Percentiles rank a stretch among this genome's conserved stretches.
phyloP scores from a whole-genome alignment of 768 basidiomycete species.

The Guyanaporus albipodus region DNA sequence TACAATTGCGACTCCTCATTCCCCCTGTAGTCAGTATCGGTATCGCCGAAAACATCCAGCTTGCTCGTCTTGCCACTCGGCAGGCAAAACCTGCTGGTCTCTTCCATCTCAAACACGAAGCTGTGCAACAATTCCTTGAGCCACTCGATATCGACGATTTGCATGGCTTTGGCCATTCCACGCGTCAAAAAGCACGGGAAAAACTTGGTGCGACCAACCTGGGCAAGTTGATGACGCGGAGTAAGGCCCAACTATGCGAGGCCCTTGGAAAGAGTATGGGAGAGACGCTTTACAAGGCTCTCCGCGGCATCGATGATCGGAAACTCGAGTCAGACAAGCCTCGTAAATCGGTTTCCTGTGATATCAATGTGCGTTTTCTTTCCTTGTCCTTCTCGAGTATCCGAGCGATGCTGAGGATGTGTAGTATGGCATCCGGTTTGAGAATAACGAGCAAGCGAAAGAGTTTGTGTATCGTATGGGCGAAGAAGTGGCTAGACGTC shows the following conservation, averaged over 20 bases:
- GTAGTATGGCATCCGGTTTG: constrained; percentile 95
- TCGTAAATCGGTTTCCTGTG: constrained; percentile 88
- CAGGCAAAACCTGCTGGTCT: constrained; percentile 89
- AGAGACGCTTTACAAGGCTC: constrained; percentile 77
- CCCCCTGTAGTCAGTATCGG: constrained; percentile 78
- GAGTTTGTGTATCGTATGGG: constrained; percentile 74
- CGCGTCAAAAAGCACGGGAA: constrained; percentile 72
- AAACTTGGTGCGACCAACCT: constrained; percentile 71
- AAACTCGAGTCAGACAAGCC: constrained; percentile 80
- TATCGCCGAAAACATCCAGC: constrained; percentile 85
- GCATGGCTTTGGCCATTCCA: constrained; percentile 81
- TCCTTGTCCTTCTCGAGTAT: background rate
- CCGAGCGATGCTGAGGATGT: background rate
- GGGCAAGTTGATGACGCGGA: constrained; percentile 62
- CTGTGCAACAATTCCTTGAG: constrained; percentile 52
- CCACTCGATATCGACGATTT: constrained; percentile 75
- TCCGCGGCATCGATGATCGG: constrained; percentile 80
- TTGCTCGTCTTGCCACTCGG: constrained; percentile 89
- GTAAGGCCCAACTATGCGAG: constrained; percentile 61
- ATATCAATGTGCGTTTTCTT: constrained; percentile 75
- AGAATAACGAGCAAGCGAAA: constrained; percentile 76
- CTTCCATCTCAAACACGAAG: constrained; percentile 61
- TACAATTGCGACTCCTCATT: background rate
- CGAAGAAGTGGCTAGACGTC: constrained; percentile 66
- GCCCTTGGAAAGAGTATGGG: constrained; percentile 78